Evolutionary conservation across 2,329 filamentous ascomycete species (phyloP), one percentile per base, ranked within the genome.

Genomic region (Xylariaceae sp.): DNA sequence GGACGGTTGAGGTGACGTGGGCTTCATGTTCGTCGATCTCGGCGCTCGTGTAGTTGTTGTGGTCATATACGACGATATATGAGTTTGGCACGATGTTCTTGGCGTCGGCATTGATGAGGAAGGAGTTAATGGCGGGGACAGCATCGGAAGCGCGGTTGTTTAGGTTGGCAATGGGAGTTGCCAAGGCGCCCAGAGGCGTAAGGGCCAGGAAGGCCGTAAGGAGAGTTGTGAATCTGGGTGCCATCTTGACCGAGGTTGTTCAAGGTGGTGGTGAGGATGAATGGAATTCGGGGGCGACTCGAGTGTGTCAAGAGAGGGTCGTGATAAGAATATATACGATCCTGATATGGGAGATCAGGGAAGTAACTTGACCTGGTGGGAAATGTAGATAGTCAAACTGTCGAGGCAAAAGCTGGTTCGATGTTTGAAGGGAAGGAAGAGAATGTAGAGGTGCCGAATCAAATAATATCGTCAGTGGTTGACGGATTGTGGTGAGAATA

Each of bases 31-130:
- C 69, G 36, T 71, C 67, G 60, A 86, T 76, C 36, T 71, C 70
- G 14, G 73, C 74, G 18, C 76, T 70, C 55, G 70, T 72, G 59
- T 75, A 76, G 50, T 75, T 77, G 57, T 72, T 73, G 66, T 84
- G 81, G 73, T 85, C 82, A 73, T 84, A 86, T 52, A 87, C 82
- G 49, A 86, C 82, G 56, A 87, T 86, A 68, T 84, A 87, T 45
- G 75, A 73, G 70, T 81, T 77, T 34, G 78, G 70, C 44, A 86
- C 76, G 53, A 78, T 67, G 60, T 82, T 71, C 10, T 59, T 59
- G 49, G 74, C 75, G 31, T 74, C 67, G 2, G 73, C 65, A 63
- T 84, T 85, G 61, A 69, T 67, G 61, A 84, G 68, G 58, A 77
- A 74, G 13, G 79, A 63, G 36, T 72, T 72, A 31, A 77, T 56